Percentiles rank a stretch among this genome's conserved stretches.
Evolutionary conservation across 108 stramenopile genomes (phyloP).

Genomic region (Discostella stelligeroides): DNA sequence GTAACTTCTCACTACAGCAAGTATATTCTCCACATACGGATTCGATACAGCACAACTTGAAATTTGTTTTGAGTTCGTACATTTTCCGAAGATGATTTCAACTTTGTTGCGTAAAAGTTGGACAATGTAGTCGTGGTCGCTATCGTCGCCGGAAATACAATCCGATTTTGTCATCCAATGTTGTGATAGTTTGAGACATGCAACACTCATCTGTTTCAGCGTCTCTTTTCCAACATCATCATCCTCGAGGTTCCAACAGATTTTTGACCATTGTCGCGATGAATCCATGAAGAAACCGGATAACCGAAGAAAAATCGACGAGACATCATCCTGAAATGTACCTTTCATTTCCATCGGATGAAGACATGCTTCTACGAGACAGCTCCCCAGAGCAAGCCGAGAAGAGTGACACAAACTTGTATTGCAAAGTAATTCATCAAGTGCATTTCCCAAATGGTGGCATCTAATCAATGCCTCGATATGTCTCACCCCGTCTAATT

Average conservation of each 20-base stretch:
- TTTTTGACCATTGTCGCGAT: conserved; percentile 22
- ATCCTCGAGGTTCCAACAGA: conserved; percentile 10
- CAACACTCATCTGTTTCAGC: conserved; percentile 1
- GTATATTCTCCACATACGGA: no score
- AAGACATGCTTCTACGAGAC: conserved; percentile 5
- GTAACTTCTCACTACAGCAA: no score
- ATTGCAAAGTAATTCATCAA: not conserved
- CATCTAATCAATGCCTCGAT: not conserved
- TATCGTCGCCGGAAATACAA: no score
- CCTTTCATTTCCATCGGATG: no score
- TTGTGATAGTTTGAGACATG: not conserved
- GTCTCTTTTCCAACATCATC: not conserved
- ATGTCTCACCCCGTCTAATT: conserved; percentile 3
- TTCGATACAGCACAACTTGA: no score
- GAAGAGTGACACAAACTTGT: conserved; percentile 31
- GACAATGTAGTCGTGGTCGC: no score
- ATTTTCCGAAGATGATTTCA: no score
- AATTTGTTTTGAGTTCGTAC: no score
- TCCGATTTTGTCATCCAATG: no score
- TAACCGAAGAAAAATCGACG: conserved; percentile 17
- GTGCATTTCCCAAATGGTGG: conserved; percentile 1
- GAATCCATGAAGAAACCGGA: conserved; percentile 24
- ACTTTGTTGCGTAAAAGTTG: no score
- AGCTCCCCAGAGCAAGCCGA: conserved; percentile 32
- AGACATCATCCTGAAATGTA: no score